Conservation (phyloP, 2,329 filamentous ascomycete species). For the Aspergillus awamori region DNA sequence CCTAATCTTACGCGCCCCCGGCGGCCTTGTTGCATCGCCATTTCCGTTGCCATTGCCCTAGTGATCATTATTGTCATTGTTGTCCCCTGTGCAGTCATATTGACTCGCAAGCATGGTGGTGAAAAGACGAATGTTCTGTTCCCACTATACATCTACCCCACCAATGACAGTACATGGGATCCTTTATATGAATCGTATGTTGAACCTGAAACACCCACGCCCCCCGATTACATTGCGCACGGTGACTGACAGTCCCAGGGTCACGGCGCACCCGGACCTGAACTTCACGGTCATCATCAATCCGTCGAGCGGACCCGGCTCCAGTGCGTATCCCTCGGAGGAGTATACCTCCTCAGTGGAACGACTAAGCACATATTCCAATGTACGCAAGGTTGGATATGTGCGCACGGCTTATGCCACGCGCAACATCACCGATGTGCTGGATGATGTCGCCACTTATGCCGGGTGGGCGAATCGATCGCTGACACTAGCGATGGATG, state of each 20-base stretch:
- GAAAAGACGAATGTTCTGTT: constrained; percentile 22
- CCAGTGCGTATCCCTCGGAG: constrained; percentile 31
- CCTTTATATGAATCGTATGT: constrained; percentile 27
- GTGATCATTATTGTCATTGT: constrained; percentile 21
- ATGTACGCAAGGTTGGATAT: constrained; percentile 47
- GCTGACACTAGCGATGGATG: constrained; percentile 35
- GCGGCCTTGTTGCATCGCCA: constrained; percentile 18
- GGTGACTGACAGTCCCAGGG: constrained; percentile 8
- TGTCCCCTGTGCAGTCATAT: constrained; percentile 17
- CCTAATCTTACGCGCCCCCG: constrained; percentile 13
- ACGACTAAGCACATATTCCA: constrained; percentile 42
- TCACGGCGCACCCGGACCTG: constrained; percentile 26
- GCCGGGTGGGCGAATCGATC: constrained; percentile 37
- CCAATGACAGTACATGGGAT: constrained; percentile 23
- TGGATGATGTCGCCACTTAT: constrained; percentile 42
- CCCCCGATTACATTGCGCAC: not conserved
- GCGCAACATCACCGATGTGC: constrained; percentile 35
- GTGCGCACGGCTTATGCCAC: constrained; percentile 42
- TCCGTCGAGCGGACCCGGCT: constrained; percentile 39
- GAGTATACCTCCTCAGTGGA: constrained; percentile 40
- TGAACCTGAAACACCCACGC: no score
- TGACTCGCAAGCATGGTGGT: constrained; percentile 11
- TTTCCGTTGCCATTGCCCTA: constrained; percentile 12
- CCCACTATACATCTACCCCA: constrained; percentile 32
- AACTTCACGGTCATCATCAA: constrained; percentile 36